Evolutionary conservation across 2,329 filamentous ascomycete species (phyloP), one percentile per base, ranked within the genome.

Genomic region (Phialophora verrucosa): DNA sequence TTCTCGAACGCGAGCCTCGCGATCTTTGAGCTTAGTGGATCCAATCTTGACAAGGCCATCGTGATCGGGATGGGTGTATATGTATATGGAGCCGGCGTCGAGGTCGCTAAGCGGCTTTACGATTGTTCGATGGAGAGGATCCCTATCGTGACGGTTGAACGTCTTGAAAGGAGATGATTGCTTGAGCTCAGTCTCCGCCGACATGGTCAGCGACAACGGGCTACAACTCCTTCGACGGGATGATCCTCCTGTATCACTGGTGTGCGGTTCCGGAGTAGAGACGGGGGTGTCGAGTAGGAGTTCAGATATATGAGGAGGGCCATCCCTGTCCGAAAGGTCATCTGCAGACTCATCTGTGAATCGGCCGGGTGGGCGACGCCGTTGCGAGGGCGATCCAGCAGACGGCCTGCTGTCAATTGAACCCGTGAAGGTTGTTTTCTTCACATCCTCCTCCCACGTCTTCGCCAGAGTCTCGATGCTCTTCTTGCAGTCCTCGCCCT

Each of bases 31-130:
- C 5, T 29, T 54, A 17, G 51, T 32, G 51, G 2, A 53, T 10
- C 51, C 51, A 29, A 31, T 54, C 14, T 54, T 54, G 23, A 54
- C 23, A n/a, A 54, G 31, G 27, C n/a, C 27, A n/a, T 54, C 51
- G 17, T 54, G 14, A 31, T 54, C 12, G 27, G 25, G 51, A 32
- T 54, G 23, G 7, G 51, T 29, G 25, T 32, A 32, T n/a, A 54
- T 29, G 8, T 54, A 31, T 27, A 54, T 31, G 27, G 4, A 31
- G 51, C 51, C 25, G 17, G 12, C 20, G 11, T 54, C 25, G 23
- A 32, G 17, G 14, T 31, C 29, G 7, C 2, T 54, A 27, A 54
- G 1, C 17, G 3, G 51, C 23, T n/a, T n/a, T 12, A 54, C 6
- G 14, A 54, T 31, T 54, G 51, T 31, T 27, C 20, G 25, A 7